Base-by-base conservation (phyloP, 2,329 filamentous ascomycete species). In the Aspergillus tanneri region DNA sequence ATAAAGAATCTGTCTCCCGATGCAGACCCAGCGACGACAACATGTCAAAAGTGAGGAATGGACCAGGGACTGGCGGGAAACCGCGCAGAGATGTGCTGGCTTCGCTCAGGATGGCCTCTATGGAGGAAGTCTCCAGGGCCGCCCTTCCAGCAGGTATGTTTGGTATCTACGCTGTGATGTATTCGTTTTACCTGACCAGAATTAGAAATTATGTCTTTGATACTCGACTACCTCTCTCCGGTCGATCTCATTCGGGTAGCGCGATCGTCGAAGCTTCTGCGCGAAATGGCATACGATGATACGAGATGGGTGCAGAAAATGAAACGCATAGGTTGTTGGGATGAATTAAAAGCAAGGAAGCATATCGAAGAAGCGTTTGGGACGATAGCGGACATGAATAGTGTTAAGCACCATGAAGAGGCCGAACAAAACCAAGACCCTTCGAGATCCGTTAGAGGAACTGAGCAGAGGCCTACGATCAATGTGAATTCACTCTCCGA, bases 241-340 rank as follows among this genome's bases (percentile, higher is more conserved):
- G 76, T 86, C 51, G 92, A 96, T 68, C 85, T 95, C 62, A 81
- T 97, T 66, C 83, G 84, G 58, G 92, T 90, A 65, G 92, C 93
- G 36, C 85, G 86, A 54, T 85, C 88, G 19, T 96, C 90, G 49
- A 87, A 83, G 64, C 87, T 89, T 52, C 83, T 97, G 79, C 86
- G 87, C 65, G 93, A 99, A 72, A 99, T 99, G 91, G 91, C 96
- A 3, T 99, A 97, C 71, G 93, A 99, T 68, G 93, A 99, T 69
- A 89, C 90, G 41, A 82, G 92, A 74, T 99, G 93, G 93, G 87
- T 97, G 30, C 84, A 88, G 55, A 82, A 88, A 54, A 72, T 99
- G 46, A 87, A 87, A 66, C 84, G 80, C 49, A 96, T 99, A 84
- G 88, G 86, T 2, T 87, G 88, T 57, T 99, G 93, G 93, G 86